phyloP scores from a whole-genome alignment of 305 asterid genomes.

The Rubia peregrina region DNA sequence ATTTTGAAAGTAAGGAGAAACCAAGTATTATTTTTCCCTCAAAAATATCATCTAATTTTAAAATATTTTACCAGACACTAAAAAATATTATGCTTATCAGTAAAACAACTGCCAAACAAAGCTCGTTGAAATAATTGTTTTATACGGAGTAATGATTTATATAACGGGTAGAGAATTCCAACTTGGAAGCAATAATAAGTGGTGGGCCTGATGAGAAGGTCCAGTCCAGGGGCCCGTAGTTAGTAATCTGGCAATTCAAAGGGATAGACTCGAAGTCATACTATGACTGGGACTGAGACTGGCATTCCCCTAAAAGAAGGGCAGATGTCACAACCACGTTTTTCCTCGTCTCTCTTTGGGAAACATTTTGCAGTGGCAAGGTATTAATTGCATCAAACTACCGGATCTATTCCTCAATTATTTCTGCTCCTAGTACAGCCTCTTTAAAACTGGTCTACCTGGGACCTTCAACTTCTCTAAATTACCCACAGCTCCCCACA shows the following conservation, averaged over 20 bases:
- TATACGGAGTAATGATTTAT: too few relatives aligned
- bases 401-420: not conserved
- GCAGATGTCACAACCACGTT: not conserved
- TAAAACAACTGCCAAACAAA: too few relatives aligned
- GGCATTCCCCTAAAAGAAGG: not conserved
- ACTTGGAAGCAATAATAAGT: not conserved
- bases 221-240: not conserved
- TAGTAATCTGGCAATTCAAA: not conserved
- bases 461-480: not conserved
- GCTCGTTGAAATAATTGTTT: too few relatives aligned
- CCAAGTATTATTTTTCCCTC: too few relatives aligned
- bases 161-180: too few relatives aligned
- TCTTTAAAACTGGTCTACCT: not conserved
- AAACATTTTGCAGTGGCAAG: constrained; percentile 1
- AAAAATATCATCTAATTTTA: too few relatives aligned
- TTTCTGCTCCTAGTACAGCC: not conserved
- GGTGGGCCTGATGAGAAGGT: not conserved
- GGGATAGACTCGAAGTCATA: not conserved
- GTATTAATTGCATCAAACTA: not conserved
- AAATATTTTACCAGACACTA: too few relatives aligned
- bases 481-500: not conserved
- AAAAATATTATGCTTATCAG: too few relatives aligned
- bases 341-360: not conserved
- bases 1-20: too few relatives aligned
- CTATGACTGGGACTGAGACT: constrained; percentile 11